A percentile compares a stretch with the other conserved stretches of the same genome.
phyloP scores from a whole-genome alignment of 2,329 filamentous ascomycete genomes.

The Fusarium sp. region DNA sequence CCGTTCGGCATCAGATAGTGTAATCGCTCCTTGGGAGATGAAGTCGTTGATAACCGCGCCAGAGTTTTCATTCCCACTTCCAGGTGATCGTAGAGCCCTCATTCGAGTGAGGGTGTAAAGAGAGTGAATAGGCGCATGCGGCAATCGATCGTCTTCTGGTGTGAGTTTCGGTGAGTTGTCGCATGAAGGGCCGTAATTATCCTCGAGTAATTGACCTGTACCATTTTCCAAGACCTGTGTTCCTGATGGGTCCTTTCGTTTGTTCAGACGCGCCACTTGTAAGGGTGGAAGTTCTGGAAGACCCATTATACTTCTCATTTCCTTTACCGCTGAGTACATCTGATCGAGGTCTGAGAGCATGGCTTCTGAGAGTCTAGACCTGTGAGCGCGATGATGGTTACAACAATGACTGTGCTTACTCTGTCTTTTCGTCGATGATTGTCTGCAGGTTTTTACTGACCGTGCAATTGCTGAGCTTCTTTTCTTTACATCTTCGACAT shows the following conservation, averaged over 20 bases:
- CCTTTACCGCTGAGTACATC: constrained; percentile 41
- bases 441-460: constrained; percentile 57
- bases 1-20: constrained; percentile 61
- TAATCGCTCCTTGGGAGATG: constrained; percentile 55
- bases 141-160: constrained; percentile 51
- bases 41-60: constrained; percentile 49
- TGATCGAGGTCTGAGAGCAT: constrained; percentile 43
- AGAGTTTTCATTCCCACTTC: constrained; percentile 37
- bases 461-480: constrained; percentile 52
- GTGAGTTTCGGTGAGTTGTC: constrained; percentile 47
- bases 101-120: constrained; percentile 54
- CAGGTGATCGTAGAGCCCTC: constrained; percentile 51
- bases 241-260: constrained; percentile 18
- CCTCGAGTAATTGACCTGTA: constrained; percentile 8
- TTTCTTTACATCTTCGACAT: constrained; percentile 53
- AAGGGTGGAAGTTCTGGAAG: constrained; percentile 40
- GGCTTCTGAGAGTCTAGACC: constrained; percentile 17
- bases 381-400: background rate
- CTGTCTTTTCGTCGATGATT: constrained; percentile 56
- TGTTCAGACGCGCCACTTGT: constrained; percentile 31
- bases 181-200: constrained; percentile 42
- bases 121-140: constrained; percentile 54
- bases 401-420: constrained; percentile 34
- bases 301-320: constrained; percentile 41
- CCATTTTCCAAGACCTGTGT: background rate